phyloP scores from a whole-genome alignment of 495 filamentous ascomycete genomes.

The Hypomontagnella submonticulosa region DNA sequence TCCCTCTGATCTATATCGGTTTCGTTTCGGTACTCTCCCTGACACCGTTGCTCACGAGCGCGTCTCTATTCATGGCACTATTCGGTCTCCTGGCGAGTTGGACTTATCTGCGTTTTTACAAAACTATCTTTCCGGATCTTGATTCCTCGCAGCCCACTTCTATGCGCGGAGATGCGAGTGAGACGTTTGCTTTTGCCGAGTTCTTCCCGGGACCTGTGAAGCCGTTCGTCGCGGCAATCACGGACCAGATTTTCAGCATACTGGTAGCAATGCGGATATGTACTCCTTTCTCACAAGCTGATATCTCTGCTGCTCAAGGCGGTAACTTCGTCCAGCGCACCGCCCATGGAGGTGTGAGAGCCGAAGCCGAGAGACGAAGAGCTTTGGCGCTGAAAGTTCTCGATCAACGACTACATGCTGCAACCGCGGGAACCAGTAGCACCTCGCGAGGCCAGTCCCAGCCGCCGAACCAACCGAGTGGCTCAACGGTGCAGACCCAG shows the following conservation, averaged over 20 bases:
- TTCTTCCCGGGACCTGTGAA: conserved; percentile 94
- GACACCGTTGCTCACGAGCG: conserved; percentile 83
- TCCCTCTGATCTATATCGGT: conserved; percentile 87
- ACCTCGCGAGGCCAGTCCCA: conserved; percentile 54
- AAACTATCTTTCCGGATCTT: conserved; percentile 71
- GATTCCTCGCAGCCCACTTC: conserved; percentile 70
- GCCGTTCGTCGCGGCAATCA: conserved; percentile 76
- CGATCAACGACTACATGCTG: conserved; percentile 89
- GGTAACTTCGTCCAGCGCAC: conserved; percentile 64
- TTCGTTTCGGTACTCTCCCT: conserved; percentile 79
- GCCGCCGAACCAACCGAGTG: conserved; percentile 53
- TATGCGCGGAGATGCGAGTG: conserved; percentile 87
- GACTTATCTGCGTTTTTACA: conserved; percentile 97
- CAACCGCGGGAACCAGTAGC: conserved; percentile 62
- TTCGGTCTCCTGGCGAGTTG: conserved; percentile 88
- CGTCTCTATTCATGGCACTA: conserved; percentile 82
- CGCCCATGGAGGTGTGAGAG: conserved; percentile 77
- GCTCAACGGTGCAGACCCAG: conserved; percentile 61
- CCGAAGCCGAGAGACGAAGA: conserved; percentile 90
- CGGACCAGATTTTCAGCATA: conserved; percentile 77
- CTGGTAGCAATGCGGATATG: conserved; percentile 80
- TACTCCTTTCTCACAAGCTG: conserved; percentile 86
- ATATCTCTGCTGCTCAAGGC: conserved; percentile 76
- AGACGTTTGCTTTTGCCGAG: conserved; percentile 93
- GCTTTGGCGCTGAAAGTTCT: conserved; percentile 90